Conservation (phyloP, 2,329 filamentous ascomycete genomes). For the Xylaria digitata region DNA sequence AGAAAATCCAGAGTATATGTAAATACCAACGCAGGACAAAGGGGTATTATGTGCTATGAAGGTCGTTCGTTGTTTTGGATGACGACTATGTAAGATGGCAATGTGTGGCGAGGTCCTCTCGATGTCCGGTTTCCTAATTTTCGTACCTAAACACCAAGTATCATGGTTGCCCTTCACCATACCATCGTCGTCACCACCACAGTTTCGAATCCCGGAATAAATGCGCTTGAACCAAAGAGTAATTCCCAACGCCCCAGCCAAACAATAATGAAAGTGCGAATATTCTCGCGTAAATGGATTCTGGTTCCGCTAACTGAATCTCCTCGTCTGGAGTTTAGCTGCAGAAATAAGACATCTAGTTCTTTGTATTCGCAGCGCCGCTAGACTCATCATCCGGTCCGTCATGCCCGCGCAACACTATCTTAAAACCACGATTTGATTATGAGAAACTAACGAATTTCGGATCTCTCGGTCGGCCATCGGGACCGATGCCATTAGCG, state of each 20-base stretch:
- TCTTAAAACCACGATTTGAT: conserved; percentile 38
- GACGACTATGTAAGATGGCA: neutral
- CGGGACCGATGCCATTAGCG: conserved; percentile 87
- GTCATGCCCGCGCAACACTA: neutral
- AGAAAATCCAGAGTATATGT: conserved; percentile 23
- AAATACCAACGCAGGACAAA: conserved; percentile 3
- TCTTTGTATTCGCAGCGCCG: conserved; percentile 1
- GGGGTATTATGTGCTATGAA: conserved; percentile 2
- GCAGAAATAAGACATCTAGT: conserved; percentile 2
- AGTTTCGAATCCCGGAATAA: conserved; percentile 1
- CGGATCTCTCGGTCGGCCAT: conserved; percentile 88
- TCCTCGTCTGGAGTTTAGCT: neutral
- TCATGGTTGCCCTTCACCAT: neutral
- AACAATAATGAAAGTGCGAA: conserved; percentile 36
- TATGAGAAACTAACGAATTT: conserved; percentile 95
- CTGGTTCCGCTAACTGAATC: conserved; percentile 8
- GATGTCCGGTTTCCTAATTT: neutral
- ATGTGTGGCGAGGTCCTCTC: conserved; percentile 6
- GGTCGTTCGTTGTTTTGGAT: neutral
- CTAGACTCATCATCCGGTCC: conserved; percentile 3
- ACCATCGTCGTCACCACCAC: neutral
- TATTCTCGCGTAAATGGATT: conserved; percentile 29
- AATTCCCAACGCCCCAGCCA: conserved; percentile 35
- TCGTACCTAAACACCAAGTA: neutral
- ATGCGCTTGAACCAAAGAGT: conserved; percentile 8